phyloP scores from a whole-genome alignment of 139 green algal species.

The Chlorella sp. region DNA sequence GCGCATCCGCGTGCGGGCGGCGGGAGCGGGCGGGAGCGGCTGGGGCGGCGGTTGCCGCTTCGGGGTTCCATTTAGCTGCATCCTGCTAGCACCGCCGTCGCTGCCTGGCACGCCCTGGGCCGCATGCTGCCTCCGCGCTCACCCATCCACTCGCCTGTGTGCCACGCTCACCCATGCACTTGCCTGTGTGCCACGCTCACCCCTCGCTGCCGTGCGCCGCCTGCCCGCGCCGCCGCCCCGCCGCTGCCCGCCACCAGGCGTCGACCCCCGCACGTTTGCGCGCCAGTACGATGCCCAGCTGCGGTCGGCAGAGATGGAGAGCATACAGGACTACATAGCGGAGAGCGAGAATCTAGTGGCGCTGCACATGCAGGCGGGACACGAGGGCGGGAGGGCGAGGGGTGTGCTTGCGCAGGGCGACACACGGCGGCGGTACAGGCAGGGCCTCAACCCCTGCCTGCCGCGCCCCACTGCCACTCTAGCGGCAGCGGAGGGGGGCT shows the following conservation, averaged over 20 bases:
- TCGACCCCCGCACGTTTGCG: slow-evolving; percentile 75
- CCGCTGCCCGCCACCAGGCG: slow-evolving; percentile 1
- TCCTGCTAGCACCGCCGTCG: not conserved
- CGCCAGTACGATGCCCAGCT: slow-evolving; percentile 85
- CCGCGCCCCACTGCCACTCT: too few relatives aligned
- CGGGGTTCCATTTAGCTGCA: not conserved
- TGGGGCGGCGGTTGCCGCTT: not conserved
- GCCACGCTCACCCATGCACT: too few relatives aligned
- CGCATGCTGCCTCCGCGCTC: too few relatives aligned
- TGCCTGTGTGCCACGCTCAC: not conserved
- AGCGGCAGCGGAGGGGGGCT: too few relatives aligned
- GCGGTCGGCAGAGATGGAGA: slow-evolving; percentile 83
- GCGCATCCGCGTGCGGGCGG: too few relatives aligned
- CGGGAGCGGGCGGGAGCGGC: not conserved
- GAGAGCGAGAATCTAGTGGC: slow-evolving; percentile 90
- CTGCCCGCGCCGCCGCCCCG: too few relatives aligned
- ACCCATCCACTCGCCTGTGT: too few relatives aligned
- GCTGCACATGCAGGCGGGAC: slow-evolving; percentile 83
- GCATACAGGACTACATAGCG: slow-evolving; percentile 94
- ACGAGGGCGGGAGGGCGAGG: too few relatives aligned
- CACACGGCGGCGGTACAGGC: too few relatives aligned
- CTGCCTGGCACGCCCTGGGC: not conserved
- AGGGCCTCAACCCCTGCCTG: too few relatives aligned
- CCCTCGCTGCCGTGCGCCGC: not conserved
- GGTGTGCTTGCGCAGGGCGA: too few relatives aligned